Base-by-base conservation (phyloP, 805 yeast genomes). In the Yamadazyma kitorensis region DNA sequence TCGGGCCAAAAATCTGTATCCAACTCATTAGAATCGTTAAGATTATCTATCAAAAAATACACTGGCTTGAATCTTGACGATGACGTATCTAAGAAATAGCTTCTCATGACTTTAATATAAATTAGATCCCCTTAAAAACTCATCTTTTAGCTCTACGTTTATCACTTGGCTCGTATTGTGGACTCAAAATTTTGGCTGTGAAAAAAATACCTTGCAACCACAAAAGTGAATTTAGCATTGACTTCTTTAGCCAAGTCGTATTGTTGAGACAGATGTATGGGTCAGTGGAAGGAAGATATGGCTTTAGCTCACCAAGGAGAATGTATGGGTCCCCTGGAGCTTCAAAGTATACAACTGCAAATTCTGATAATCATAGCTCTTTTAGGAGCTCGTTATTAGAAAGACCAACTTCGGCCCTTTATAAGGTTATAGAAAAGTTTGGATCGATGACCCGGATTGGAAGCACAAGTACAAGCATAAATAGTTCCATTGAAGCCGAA, bases 21-120 rank as follows among this genome's bases (percentile, higher is more conserved):
- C 34, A 48, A 52, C 17, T 52, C 69, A 11, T 57, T 69, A 10
- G 54, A 57, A 14, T 48, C 61, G 13, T 53, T 76, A 27, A 68
- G 72, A 41, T 61, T 59, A 45, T 50, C 65, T 7, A 49, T 82
- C 37, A 75, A 74, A 23, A 70, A 69, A 11, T 57, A 68, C 44
- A 80, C 89, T n/a, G 91, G 91, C 4, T 65, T 84, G 56, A 77
- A 80, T 48, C 55, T 82, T 18, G 82, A 76, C 39, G 82, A 75
- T 39, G 78, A 74, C 23, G 82, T 78, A 13, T 51, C 68, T 26
- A 70, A 78, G 19, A 76, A 72, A 52, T 72, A 62, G n/a, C n/a
- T n/a, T n/a, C n/a, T n/a, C n/a, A n/a, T n/a, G n/a, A n/a, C n/a
- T n/a, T n/a, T n/a, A n/a, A n/a, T n/a, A n/a, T n/a, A n/a, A n/a